Evolutionary conservation across 345 rosid species (phyloP), one percentile per base, ranked within the genome.

Genomic region (Physaria fendleri): DNA sequence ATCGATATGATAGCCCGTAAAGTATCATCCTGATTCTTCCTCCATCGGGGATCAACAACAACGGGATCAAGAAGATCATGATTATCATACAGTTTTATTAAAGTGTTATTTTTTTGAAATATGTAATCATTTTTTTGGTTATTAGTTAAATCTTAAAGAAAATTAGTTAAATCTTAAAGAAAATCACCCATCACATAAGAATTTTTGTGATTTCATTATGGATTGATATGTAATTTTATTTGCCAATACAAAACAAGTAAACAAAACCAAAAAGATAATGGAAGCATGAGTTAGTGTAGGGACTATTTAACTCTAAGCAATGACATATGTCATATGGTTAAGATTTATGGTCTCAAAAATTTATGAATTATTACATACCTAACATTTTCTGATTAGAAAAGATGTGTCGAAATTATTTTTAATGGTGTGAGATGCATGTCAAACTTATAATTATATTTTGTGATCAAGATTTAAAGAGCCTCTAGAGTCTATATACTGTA

Each of bases 271-370:
- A 30, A 38, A n/a, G 41, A 68, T 52, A 6, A 60, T 68, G 50
- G 23, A 49, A 32, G 56, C 62, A 68, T 30, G 62, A 60, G 62
- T 53, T 52, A 68, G 56, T 68, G 73, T 68, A 25, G 56, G 34
- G 50, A 43, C 67, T 52, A 43, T 35, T 35, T 44, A 25, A 42
- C 47, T 32, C 41, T 8, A 50, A 68, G 33, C 32, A 24, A 20
- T 68, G 66, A 42, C 66, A 68, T 59, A 20, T 68, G 66, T 33
- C 66, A 68, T 59, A 59, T 50, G 14, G 66, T 67, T 67, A 67
- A 46, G 65, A 44, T 17, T 39, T 56, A 15, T n/a, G 39, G 43
- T 15, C 56, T 11, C 6, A n/a, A 32, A 4, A 5, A 28, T 28
- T 52, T 17, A 33, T 32, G 6, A 11, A 35, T 53, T 69, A 61